Base-by-base conservation (phyloP, 2,329 filamentous ascomycete species). In the Aspergillus proliferans region DNA sequence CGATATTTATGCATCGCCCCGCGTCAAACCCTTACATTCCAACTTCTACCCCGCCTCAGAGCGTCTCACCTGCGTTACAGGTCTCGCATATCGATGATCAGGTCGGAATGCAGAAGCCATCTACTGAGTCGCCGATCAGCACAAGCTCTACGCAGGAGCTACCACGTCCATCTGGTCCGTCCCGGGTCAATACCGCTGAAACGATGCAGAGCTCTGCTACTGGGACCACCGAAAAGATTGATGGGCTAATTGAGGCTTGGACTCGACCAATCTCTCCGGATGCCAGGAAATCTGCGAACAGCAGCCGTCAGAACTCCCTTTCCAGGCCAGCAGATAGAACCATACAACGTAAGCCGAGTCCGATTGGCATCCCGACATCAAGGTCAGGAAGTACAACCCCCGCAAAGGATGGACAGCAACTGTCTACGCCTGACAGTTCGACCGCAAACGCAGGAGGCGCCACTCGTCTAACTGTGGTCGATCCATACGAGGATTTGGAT, bases 401-500 rank as follows among this genome's bases (percentile, higher is more conserved):
- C 34, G 45, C 45, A 18, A 51, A 49, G 36, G 36, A 47, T 7
- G 15, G 42, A 4, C 40, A 43, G n/a, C 26, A 30, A 36, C 44
- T 6, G 38, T 33, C 18, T 19, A 40, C 15, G 7, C 38, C 38
- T 40, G 15, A 6, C 18, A 6, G 8, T 6, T 40, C 38, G 0
- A 12, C 19, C 7, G 33, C 48, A 15, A 46, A 44, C 18, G 21
- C 55, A 14, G 52, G 24, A 26, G 48, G 47, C 24, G 40, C 42
- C n/a, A 47, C 54, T 6, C 49, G 53, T 24, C 43, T 54, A 14
- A 63, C 58, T 36, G 38, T 47, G 49, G 69, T 45, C 19, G 72
- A 80, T 54, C 75, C 76, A 4, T 75, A 75, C 50, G 71, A 70
- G 21, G 78, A 79, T 54, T 66, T 82, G n/a, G 76, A 80, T 51